Percentiles rank a stretch among this genome's conserved stretches.
Evolutionary conservation across 2,329 filamentous ascomycete genomes (phyloP).

Genomic region (Fusarium sulawesiense): DNA sequence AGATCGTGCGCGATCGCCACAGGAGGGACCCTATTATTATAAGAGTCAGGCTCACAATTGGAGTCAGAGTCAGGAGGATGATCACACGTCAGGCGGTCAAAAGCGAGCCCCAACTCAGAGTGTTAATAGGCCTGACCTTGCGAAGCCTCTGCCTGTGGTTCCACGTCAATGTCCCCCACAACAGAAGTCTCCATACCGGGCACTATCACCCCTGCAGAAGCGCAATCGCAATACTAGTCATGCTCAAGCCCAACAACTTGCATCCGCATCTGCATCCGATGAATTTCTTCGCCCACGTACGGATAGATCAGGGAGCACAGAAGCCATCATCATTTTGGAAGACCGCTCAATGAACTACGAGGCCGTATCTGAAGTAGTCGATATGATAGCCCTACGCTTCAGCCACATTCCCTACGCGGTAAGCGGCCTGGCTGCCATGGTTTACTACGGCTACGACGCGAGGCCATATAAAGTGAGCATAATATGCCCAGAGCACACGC

Average conservation of each 20-base stretch:
- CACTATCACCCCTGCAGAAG: conserved; percentile 16
- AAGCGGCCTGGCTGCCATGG: conserved; percentile 58
- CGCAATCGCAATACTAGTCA: neutral
- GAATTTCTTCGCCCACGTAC: conserved; percentile 12
- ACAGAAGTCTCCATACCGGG: conserved; percentile 6
- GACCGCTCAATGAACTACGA: conserved; percentile 43
- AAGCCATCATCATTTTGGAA: conserved; percentile 22
- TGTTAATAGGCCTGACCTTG: conserved; percentile 8
- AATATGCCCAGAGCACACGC: conserved; percentile 53
- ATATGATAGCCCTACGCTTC: conserved; percentile 54
- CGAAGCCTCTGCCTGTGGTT: conserved; percentile 28
- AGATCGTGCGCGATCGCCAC: neutral
- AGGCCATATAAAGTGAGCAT: conserved; percentile 53
- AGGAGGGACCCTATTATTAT: neutral
- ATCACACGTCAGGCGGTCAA: conserved; percentile 19
- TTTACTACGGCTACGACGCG: conserved; percentile 55
- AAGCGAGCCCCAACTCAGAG: neutral
- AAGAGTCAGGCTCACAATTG: conserved; percentile 1
- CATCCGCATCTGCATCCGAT: conserved; percentile 3
- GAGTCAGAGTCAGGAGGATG: conserved; percentile 15
- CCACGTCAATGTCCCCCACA: conserved; percentile 32
- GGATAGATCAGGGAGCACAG: conserved; percentile 19
- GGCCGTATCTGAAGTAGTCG: conserved; percentile 54
- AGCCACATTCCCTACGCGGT: conserved; percentile 60
- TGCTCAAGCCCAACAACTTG: conserved; percentile 1